These are phyloP conservation scores for Debaryomyces sp. DNA, from an alignment of 1,139 yeast species.

Conservation along the genomic window DNA sequence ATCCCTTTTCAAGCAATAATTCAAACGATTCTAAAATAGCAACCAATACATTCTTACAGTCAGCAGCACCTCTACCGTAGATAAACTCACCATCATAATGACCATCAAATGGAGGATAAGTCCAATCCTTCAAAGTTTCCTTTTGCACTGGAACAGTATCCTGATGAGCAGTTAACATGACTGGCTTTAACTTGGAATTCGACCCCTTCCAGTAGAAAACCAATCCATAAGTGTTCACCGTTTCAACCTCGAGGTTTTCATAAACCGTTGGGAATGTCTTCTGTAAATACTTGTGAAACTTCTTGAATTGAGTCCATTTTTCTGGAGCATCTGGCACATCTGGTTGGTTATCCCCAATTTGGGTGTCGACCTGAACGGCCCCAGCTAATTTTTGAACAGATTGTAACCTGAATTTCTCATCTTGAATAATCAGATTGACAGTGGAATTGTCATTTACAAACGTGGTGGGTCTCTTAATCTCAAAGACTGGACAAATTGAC, in stretches of 20 bases:
- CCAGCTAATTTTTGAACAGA: conserved; percentile 42
- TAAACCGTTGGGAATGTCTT: conserved; percentile 65
- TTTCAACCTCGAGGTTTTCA: conserved; percentile 48
- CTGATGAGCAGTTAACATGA: conserved; percentile 74
- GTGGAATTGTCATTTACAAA: conserved; percentile 38
- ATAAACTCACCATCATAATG: conserved; percentile 57
- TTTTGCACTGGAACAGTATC: conserved; percentile 83
- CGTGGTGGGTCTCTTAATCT: conserved; percentile 32
- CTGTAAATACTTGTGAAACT: conserved; percentile 57
- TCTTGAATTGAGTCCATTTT: conserved; percentile 45
- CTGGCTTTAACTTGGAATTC: conserved; percentile 56
- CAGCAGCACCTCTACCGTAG: conserved; percentile 46
- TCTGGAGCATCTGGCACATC: conserved; percentile 38
- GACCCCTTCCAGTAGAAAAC: conserved; percentile 70
- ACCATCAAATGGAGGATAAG: conserved; percentile 69
- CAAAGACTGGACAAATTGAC: conserved; percentile 33
- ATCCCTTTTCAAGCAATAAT: conserved; percentile 31
- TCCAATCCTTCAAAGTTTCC: conserved; percentile 62
- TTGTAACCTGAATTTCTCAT: conserved; percentile 33
- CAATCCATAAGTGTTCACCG: conserved; percentile 67
- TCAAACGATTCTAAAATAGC: conserved; percentile 44
- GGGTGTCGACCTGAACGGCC: conserved; percentile 50
- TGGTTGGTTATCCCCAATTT: conserved; percentile 48
- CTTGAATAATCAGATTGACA: conserved; percentile 33
- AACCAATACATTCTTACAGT: conserved; percentile 44